These are phyloP conservation scores for Fistulinella prunicolor DNA, from an alignment of 768 basidiomycete genomes.

Conservation along the genomic window DNA sequence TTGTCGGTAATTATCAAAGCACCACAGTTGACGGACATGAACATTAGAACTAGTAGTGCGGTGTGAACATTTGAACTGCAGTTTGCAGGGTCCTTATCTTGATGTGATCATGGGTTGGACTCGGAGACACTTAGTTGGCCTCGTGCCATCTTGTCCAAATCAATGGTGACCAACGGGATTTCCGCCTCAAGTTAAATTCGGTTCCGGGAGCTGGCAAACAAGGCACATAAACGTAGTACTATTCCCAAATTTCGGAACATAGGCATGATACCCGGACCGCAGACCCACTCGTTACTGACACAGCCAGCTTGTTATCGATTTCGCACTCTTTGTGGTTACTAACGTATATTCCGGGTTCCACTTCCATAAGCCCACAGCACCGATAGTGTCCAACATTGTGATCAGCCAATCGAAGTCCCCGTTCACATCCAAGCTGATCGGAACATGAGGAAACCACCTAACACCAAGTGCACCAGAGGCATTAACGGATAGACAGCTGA, in stretches of 20 bases:
- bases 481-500: too few species aligned
- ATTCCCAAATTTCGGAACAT: background rate
- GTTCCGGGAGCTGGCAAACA: background rate
- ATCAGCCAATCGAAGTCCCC: constrained; percentile 68
- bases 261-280: background rate
- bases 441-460: constrained; percentile 69
- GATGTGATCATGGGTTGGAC: background rate
- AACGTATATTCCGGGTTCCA: too few species aligned
- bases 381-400: too few species aligned
- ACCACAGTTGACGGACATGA: constrained; percentile 19
- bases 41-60: too few species aligned
- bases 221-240: background rate
- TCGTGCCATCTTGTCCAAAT: too few species aligned
- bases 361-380: too few species aligned
- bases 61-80: too few species aligned
- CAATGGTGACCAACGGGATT: background rate
- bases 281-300: too few species aligned
- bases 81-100: background rate
- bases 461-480: constrained; percentile 49
- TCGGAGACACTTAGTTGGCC: too few species aligned
- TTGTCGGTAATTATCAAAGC: constrained; percentile 1
- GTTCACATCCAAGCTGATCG: constrained; percentile 84
- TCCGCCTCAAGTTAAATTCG: background rate
- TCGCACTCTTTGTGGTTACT: too few species aligned
- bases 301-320: too few species aligned